These are phyloP conservation scores for Brassica hybrid DNA, from an alignment of 441 rosid species.

Conservation along the genomic window DNA sequence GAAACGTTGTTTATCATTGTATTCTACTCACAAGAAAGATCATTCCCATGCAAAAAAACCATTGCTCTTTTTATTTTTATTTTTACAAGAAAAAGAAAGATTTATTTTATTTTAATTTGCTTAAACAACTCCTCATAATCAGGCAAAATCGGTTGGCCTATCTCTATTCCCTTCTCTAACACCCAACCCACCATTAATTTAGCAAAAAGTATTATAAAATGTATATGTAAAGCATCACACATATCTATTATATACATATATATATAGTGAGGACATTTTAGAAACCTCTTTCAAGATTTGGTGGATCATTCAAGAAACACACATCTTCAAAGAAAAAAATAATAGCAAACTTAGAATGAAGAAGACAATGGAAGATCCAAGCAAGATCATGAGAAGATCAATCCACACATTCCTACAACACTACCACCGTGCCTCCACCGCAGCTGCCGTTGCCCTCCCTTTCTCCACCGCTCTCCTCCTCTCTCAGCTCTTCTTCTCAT, in stretches of 20 bases:
- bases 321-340: slow-evolving; percentile 25
- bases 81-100: not conserved
- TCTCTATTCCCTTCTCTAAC: slow-evolving; percentile 39
- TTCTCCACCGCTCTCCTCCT: slow-evolving; percentile 54
- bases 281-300: not conserved
- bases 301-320: slow-evolving; percentile 11
- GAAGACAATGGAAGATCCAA: slow-evolving; percentile 55
- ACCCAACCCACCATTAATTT: slow-evolving; percentile 41
- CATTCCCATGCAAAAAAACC: slow-evolving; percentile 23
- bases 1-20: slow-evolving; percentile 9
- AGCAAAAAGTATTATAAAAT: not conserved
- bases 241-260: not conserved
- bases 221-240: not conserved
- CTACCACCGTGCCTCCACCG: slow-evolving; percentile 63
- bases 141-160: slow-evolving; percentile 48
- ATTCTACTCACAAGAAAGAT: slow-evolving; percentile 25
- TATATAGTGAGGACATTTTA: not conserved
- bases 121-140: slow-evolving; percentile 40
- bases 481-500: slow-evolving; percentile 48
- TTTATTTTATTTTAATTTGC: not conserved
- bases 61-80: not conserved
- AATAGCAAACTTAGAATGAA: slow-evolving; percentile 30
- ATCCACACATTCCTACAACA: slow-evolving; percentile 63
- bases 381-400: slow-evolving; percentile 68
- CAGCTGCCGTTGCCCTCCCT: slow-evolving; percentile 61